Evolutionary conservation across 2,329 filamentous ascomycete species (phyloP).

Genomic region (Aspergillus terreus): DNA sequence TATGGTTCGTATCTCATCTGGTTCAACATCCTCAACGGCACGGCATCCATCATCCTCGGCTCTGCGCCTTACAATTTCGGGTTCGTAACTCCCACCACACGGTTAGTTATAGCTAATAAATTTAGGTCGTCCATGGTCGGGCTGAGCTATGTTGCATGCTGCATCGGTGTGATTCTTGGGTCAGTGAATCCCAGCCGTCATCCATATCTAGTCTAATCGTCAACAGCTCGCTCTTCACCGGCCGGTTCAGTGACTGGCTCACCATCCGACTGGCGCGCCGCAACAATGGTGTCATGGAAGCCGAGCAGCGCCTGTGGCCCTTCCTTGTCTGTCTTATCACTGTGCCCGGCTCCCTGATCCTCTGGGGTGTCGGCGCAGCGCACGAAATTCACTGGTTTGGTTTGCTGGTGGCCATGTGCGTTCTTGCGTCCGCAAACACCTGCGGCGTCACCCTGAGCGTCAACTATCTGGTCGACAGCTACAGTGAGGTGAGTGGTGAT

Average conservation of each 20-base stretch:
- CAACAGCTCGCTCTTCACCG: conserved; percentile 35
- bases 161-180: conserved; percentile 30
- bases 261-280: conserved; percentile 36
- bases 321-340: conserved; percentile 33
- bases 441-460: conserved; percentile 37
- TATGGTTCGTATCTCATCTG: conserved; percentile 39
- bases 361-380: conserved; percentile 42
- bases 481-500: conserved; percentile 38
- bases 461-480: conserved; percentile 41
- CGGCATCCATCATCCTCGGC: conserved; percentile 35
- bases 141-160: conserved; percentile 36
- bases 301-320: conserved; percentile 41
- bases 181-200: conserved; percentile 9
- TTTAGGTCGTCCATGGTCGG: conserved; percentile 36
- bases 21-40: conserved; percentile 41
- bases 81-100: conserved; percentile 11
- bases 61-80: conserved; percentile 35
- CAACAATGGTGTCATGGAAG: conserved; percentile 40
- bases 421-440: conserved; percentile 38
- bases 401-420: conserved; percentile 41
- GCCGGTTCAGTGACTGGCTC: conserved; percentile 38
- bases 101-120: conserved; percentile 11
- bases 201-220: not conserved
- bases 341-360: conserved; percentile 31
- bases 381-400: conserved; percentile 42